Percentiles rank a stretch among this genome's conserved stretches.
Conservation (phyloP, 257 asterid genomes). For the Knoxia roxburghii region DNA sequence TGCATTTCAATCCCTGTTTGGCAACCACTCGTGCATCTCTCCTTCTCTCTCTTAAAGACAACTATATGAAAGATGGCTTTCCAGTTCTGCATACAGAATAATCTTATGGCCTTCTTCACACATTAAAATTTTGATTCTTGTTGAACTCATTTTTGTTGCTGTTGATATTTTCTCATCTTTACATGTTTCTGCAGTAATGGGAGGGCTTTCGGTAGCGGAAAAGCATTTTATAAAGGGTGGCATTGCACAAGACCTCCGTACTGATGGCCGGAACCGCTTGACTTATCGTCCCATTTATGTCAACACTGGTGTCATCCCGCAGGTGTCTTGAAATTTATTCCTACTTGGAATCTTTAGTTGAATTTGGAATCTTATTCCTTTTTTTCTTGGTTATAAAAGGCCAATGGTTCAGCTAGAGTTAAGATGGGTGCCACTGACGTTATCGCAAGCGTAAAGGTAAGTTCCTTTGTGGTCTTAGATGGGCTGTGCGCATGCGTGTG, state of each 20-base stretch:
- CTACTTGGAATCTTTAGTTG: not conserved
- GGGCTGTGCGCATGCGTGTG: not conserved
- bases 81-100: too few relatives aligned
- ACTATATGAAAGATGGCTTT: too few relatives aligned
- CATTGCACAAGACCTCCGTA: constrained; percentile 78
- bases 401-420: constrained; percentile 92
- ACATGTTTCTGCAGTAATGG: constrained; percentile 43
- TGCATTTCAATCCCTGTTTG: too few relatives aligned
- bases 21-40: too few relatives aligned
- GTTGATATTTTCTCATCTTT: not conserved
- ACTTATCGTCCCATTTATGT: constrained; percentile 62
- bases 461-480: not conserved
- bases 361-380: not conserved
- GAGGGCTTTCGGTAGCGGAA: constrained; percentile 73
- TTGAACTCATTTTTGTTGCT: not conserved
- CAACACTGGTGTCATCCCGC: constrained; percentile 81
- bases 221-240: constrained; percentile 73
- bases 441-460: constrained; percentile 81
- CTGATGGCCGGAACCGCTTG: constrained; percentile 73
- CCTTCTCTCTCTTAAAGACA: too few relatives aligned
- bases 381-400: constrained; percentile 32
- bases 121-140: too few relatives aligned
- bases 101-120: too few relatives aligned
- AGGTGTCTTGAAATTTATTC: constrained; percentile 26
- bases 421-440: constrained; percentile 88